Evolutionary conservation across 441 rosid species (phyloP).

Genomic region (Aquilaria agallochum): DNA sequence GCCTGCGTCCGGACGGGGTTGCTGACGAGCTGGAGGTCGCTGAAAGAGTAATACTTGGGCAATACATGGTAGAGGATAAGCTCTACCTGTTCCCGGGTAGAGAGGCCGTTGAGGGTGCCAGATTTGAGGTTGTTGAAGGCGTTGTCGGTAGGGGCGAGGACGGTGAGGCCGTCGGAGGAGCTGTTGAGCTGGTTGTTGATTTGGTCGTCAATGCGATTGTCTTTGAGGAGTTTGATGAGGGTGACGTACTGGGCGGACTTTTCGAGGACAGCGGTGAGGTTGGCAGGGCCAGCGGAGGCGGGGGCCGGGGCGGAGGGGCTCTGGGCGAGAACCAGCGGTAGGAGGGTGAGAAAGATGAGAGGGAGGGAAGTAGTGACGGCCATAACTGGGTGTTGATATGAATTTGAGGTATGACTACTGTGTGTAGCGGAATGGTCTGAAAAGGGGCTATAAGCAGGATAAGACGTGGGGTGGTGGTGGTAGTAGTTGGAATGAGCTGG

Average conservation of each 20-base stretch:
- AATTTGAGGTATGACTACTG: constrained; percentile 1
- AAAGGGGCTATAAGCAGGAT: constrained; percentile 11
- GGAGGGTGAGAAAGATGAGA: constrained; percentile 19
- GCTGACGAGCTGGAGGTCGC: constrained; percentile 37
- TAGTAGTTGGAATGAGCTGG: constrained; percentile 35
- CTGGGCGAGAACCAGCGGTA: constrained; percentile 26
- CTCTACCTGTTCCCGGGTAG: constrained; percentile 30
- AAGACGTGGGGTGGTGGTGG: constrained; percentile 5
- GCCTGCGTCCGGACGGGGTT: constrained; percentile 58
- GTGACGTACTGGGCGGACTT: constrained; percentile 42
- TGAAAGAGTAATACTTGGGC: constrained; percentile 37
- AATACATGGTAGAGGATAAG: constrained; percentile 38
- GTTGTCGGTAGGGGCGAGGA: constrained; percentile 59
- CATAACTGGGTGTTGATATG: constrained; percentile 5
- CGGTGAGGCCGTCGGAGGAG: constrained; percentile 51
- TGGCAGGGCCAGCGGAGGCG: constrained; percentile 32
- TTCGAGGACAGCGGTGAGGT: constrained; percentile 47
- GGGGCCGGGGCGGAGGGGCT: constrained; percentile 31
- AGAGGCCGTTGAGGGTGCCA: constrained; percentile 36
- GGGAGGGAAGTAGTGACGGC: constrained; percentile 9
- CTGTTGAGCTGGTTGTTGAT: constrained; percentile 43
- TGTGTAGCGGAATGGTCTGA: constrained; percentile 2
- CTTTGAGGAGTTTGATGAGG: constrained; percentile 31
- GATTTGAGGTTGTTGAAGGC: constrained; percentile 50
- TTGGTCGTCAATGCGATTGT: constrained; percentile 39